phyloP scores from a whole-genome alignment of 768 basidiomycete genomes.

The Suillus paluster region DNA sequence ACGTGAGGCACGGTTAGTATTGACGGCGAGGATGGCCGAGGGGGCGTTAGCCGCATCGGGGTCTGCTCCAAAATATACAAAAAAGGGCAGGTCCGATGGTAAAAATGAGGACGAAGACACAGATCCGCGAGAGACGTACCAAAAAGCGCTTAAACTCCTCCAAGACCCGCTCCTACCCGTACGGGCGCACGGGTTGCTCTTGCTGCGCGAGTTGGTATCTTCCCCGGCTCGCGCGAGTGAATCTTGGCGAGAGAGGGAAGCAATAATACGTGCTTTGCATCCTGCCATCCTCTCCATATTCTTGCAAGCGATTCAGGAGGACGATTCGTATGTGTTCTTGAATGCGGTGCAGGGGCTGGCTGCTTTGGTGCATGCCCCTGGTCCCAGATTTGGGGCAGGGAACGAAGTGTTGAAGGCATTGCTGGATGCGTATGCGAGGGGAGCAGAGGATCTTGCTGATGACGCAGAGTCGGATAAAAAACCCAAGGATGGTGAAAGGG shows the following conservation, averaged over 20 bases:
- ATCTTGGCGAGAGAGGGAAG: constrained; percentile 1
- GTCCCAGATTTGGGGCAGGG: constrained; percentile 29
- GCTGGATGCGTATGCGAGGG: constrained; percentile 65
- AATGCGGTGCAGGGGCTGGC: constrained; percentile 91
- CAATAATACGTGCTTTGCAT: constrained; percentile 63
- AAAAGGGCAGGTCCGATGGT: constrained; percentile 25
- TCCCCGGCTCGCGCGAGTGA: constrained; percentile 22
- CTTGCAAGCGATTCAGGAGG: constrained; percentile 81
- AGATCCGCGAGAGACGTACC: constrained; percentile 69
- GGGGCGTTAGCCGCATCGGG: constrained; percentile 46
- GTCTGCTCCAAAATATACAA: constrained; percentile 16
- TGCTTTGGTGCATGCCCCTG: constrained; percentile 80
- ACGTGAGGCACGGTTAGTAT: constrained; percentile 81
- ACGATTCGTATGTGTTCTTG: constrained; percentile 94
- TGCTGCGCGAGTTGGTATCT: constrained; percentile 78
- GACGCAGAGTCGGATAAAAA: constrained; percentile 44
- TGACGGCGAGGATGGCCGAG: constrained; percentile 74
- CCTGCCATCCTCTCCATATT: constrained; percentile 90
- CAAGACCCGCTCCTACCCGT: constrained; percentile 94
- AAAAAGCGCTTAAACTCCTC: constrained; percentile 83
- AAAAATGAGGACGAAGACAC: constrained; percentile 35
- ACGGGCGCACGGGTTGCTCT: constrained; percentile 86
- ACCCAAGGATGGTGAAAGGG: constrained; percentile 25
- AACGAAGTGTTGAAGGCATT: constrained; percentile 71
- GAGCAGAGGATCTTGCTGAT: constrained; percentile 54